Base-by-base conservation (phyloP, 2,329 filamentous ascomycete species). In the Colletotrichum brevisporum region DNA sequence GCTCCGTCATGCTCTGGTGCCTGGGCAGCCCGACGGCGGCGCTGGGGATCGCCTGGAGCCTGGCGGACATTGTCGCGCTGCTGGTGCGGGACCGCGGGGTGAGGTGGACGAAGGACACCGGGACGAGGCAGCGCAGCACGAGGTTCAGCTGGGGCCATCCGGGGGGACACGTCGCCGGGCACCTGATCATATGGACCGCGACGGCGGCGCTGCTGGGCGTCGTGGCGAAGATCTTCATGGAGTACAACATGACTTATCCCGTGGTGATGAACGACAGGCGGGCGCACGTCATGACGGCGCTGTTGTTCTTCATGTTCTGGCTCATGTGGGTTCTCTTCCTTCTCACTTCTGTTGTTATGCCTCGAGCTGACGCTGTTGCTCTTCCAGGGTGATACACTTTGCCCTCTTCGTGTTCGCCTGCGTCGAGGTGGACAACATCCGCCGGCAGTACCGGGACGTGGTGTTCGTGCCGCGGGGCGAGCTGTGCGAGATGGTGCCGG, bases 361-460 rank as follows among this genome's bases (percentile, higher is more conserved):
- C 6, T 13, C 5, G 6, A 13, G 10, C 26, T 48, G 6, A 5
- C 27, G 18, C 13, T 39, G 18, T n/a, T 39, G 53, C 12, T 6
- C 24, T 4, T 3, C 31, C 43, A 72, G 71, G 45, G 43, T 56
- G 0, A 16, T 72, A 3, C 71, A 72, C 48, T 72, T 71, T 16
- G 36, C 60, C n/a, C 66, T 72, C 6, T 72, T 72, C 48, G 62
- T 70, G 8, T 62, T 71, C 13, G 69, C 71, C 21, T 63, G 61
- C 55, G 59, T 71, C 52, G 71, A 61, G 36, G 67, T 71, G 5
- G 71, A 71, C 69, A 64, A 67, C 13, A 27, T 43, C 6, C 16
- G 54, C 21, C 36, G 69, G 13, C 41, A 61, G 24, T 64, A 70
- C 39, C 66, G 61, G 45, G 71, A 71, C 52, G 62, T 72, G 15